Conservation (phyloP, 1,284 basidiomycete species). For the Taiwanofungus camphoratus region DNA sequence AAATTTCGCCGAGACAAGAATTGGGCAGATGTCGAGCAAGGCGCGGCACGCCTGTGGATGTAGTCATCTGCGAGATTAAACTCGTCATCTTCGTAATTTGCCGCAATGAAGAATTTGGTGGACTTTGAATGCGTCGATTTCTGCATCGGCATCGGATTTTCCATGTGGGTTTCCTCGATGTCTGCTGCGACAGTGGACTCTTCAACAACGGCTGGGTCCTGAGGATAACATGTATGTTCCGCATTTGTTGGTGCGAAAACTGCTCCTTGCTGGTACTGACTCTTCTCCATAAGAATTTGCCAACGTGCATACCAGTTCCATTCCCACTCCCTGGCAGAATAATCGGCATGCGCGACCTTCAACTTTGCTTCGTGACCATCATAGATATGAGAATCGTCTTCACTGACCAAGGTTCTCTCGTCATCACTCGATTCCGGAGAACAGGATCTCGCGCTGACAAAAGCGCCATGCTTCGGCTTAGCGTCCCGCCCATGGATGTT, state of each 20-base stretch:
- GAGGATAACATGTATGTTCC: neutral
- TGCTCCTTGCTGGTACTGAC: neutral
- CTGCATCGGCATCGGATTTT: neutral
- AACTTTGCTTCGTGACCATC: neutral
- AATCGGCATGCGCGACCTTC: slow-evolving; percentile 1
- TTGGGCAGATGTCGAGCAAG: no score
- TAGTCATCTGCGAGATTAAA: no score
- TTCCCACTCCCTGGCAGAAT: slow-evolving; percentile 14
- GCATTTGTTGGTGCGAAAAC: neutral
- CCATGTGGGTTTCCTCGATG: neutral
- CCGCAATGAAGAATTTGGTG: slow-evolving; percentile 6
- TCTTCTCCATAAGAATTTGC: slow-evolving; percentile 20
- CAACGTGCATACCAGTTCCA: slow-evolving; percentile 24
- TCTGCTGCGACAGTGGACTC: slow-evolving; percentile 1
- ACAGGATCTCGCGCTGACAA: slow-evolving; percentile 3
- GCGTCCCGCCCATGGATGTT: neutral
- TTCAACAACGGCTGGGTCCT: neutral
- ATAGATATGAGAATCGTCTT: slow-evolving; percentile 10
- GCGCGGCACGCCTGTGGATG: no score
- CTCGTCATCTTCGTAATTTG: slow-evolving; percentile 3
- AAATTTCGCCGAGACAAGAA: no score
- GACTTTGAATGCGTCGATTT: neutral
- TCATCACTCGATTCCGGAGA: slow-evolving; percentile 11
- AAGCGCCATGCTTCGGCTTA: slow-evolving; percentile 1
- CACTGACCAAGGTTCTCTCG: slow-evolving; percentile 23